Evolutionary conservation across 805 yeast genomes (phyloP).

Genomic region (Metschnikowia hibisci): DNA sequence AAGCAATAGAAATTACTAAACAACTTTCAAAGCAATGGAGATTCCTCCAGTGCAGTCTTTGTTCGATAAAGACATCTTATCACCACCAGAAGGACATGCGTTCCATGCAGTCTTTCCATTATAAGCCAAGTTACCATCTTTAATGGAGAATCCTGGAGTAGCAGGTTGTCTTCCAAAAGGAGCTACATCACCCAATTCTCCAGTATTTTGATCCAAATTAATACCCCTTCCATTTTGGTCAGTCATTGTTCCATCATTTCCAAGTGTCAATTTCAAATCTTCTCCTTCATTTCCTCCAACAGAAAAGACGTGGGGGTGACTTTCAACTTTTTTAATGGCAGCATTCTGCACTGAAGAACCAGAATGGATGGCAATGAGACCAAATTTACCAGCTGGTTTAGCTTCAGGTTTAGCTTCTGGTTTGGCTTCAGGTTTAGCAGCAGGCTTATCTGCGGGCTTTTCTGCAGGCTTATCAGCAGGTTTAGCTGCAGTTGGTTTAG

Average conservation of each 20-base stretch:
- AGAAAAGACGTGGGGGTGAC: conserved; percentile 32
- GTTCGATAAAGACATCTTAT: conserved; percentile 21
- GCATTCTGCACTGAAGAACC: conserved; percentile 26
- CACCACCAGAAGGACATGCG: conserved; percentile 33
- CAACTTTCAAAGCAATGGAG: conserved; percentile 23
- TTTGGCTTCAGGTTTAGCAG: not conserved
- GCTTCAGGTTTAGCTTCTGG: conserved; percentile 1
- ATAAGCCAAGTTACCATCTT: conserved; percentile 34
- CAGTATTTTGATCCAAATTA: conserved; percentile 25
- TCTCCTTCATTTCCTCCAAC: conserved; percentile 32
- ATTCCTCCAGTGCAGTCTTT: conserved; percentile 29
- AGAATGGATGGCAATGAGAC: conserved; percentile 21
- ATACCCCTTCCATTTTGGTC: conserved; percentile 31
- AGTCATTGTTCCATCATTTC: conserved; percentile 25
- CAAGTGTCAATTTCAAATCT: conserved; percentile 23
- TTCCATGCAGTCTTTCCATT: conserved; percentile 32
- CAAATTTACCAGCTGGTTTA: conserved; percentile 13
- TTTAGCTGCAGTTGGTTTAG: conserved; percentile 2
- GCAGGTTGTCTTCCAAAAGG: conserved; percentile 31
- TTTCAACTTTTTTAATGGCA: conserved; percentile 25
- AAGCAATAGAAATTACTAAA: conserved; percentile 5
- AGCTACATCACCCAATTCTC: conserved; percentile 32
- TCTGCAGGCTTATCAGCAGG: conserved; percentile 7
- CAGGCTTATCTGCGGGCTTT: conserved; percentile 6
- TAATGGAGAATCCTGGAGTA: conserved; percentile 38